These are phyloP conservation scores for Primulina tabacum DNA, from an alignment of 257 asterid species.

Conservation along the genomic window DNA sequence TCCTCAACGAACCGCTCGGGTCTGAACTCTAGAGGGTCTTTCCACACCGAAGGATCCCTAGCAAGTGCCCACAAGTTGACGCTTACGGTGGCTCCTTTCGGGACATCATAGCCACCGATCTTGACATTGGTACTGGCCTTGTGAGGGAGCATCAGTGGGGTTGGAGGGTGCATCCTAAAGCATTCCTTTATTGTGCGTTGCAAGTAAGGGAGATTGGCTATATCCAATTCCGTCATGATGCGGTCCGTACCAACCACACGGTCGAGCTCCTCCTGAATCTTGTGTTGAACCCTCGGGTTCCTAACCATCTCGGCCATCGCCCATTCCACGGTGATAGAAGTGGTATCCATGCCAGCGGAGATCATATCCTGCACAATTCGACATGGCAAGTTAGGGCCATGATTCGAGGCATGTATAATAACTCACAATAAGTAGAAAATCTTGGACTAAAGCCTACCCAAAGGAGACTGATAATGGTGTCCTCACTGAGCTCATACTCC, in stretches of 20 bases:
- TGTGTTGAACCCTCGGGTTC: slow-evolving; percentile 81
- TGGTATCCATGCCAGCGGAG: slow-evolving; percentile 87
- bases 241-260: slow-evolving; percentile 55
- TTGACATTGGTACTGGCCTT: slow-evolving; percentile 59
- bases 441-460: slow-evolving; percentile 46
- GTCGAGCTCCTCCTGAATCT: slow-evolving; percentile 74
- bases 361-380: slow-evolving; percentile 68
- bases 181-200: slow-evolving; percentile 68
- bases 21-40: slow-evolving; percentile 62
- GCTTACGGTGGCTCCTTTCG: slow-evolving; percentile 67
- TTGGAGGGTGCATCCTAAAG: slow-evolving; percentile 73
- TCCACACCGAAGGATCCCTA: slow-evolving; percentile 72
- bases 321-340: slow-evolving; percentile 77
- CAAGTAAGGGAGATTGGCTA: slow-evolving; percentile 61
- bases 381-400: not conserved
- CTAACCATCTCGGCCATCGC: slow-evolving; percentile 70
- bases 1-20: slow-evolving; percentile 77
- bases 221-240: slow-evolving; percentile 58
- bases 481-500: slow-evolving; percentile 66
- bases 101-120: slow-evolving; percentile 73
- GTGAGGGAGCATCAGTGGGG: slow-evolving; percentile 83
- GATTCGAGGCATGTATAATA: not conserved
- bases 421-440: not conserved
- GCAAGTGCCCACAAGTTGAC: slow-evolving; percentile 84
- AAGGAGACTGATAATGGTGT: slow-evolving; percentile 68